Conservation (phyloP, 2,329 filamentous ascomycete genomes). For the Monosporascus ibericus region DNA sequence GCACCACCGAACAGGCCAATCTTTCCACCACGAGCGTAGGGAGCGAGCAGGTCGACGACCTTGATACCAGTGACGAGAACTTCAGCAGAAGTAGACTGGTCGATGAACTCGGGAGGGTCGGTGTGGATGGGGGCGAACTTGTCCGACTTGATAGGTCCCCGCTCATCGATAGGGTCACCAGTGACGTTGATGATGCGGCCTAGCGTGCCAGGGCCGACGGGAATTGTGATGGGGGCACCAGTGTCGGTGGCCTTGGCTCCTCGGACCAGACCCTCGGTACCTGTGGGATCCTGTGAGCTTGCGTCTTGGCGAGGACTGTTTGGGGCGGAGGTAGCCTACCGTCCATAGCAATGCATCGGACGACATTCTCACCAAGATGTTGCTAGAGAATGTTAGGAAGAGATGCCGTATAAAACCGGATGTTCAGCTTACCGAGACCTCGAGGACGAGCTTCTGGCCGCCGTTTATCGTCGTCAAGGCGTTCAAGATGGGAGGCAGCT, state of each 20-base stretch:
- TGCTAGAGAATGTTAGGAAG: slow-evolving; percentile 57
- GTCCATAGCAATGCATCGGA: slow-evolving; percentile 99
- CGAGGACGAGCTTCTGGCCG: slow-evolving; percentile 89
- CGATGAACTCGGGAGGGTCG: slow-evolving; percentile 84
- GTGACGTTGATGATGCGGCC: slow-evolving; percentile 99
- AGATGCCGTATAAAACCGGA: neutral
- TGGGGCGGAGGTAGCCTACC: slow-evolving; percentile 52
- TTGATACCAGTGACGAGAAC: slow-evolving; percentile 99
- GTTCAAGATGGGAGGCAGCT: slow-evolving; percentile 96
- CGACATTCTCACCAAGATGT: slow-evolving; percentile 99
- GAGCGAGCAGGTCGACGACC: slow-evolving; percentile 97
- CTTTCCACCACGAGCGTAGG: slow-evolving; percentile 99
- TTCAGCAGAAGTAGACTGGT: slow-evolving; percentile 95
- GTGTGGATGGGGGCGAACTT: slow-evolving; percentile 89
- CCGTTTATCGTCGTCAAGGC: slow-evolving; percentile 87
- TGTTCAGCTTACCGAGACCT: slow-evolving; percentile 72
- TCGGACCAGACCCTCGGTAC: slow-evolving; percentile 99
- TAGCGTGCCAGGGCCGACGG: slow-evolving; percentile 87
- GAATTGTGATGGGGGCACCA: slow-evolving; percentile 91
- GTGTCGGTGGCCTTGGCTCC: slow-evolving; percentile 81
- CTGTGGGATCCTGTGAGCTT: slow-evolving; percentile 38
- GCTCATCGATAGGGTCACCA: slow-evolving; percentile 99
- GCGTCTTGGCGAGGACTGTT: slow-evolving; percentile 12
- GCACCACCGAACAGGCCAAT: slow-evolving; percentile 99
- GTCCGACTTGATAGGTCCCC: slow-evolving; percentile 91